Percentiles rank a stretch among this genome's conserved stretches.
Evolutionary conservation across 108 stramenopile species (phyloP).

Genomic region (Nitzschia inconspicua): DNA sequence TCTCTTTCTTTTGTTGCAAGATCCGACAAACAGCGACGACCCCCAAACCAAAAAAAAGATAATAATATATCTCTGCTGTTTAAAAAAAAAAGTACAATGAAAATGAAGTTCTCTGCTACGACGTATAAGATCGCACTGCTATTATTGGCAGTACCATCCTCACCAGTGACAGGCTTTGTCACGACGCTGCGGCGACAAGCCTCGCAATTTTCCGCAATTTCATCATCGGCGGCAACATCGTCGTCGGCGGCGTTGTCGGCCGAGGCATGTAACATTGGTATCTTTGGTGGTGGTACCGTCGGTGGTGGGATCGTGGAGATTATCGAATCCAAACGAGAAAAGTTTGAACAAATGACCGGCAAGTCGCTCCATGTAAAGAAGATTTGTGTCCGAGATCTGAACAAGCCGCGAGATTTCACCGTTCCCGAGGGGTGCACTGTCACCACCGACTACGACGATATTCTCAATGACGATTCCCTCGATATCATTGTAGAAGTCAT

Average conservation of each 20-base stretch:
- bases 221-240: no score
- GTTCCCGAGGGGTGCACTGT: constrained; percentile 69
- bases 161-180: no score
- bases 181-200: no score
- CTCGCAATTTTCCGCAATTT: no score
- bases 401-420: constrained; percentile 78
- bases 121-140: no score
- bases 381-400: constrained; percentile 73
- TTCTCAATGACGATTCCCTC: constrained; percentile 79
- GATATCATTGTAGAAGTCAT: constrained; percentile 94
- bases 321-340: constrained; percentile 54
- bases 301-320: constrained; percentile 97
- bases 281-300: constrained; percentile 93
- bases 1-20: not conserved
- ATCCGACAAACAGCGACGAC: no score
- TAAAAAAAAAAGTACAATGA: no score
- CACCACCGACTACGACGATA: constrained; percentile 76
- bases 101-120: no score
- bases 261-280: constrained; percentile 41
- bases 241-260: not conserved
- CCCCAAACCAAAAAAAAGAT: no score
- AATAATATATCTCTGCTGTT: no score
- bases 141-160: no score
- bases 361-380: constrained; percentile 52
- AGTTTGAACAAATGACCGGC: constrained; percentile 75